Percentiles rank a stretch among this genome's conserved stretches.
Evolutionary conservation across 768 basidiomycete species (phyloP).

Genomic region (Rubroboletus satanas): DNA sequence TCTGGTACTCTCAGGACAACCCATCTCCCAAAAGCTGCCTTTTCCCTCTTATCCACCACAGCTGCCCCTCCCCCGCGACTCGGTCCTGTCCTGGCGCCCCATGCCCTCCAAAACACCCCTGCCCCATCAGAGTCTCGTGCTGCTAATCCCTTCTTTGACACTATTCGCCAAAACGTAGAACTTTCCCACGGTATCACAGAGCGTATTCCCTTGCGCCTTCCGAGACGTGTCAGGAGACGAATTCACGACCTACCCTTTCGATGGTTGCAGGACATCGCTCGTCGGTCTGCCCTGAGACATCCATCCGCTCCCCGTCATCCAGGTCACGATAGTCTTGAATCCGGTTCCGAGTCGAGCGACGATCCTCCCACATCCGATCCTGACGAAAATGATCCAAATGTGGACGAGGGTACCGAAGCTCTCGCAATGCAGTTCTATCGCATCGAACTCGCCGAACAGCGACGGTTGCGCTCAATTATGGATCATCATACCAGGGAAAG

Average conservation of each 20-base stretch:
- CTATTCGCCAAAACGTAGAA: constrained; percentile 85
- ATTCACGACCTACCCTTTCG: constrained; percentile 73
- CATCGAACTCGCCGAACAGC: constrained; percentile 89
- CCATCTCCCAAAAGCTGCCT: constrained; percentile 61
- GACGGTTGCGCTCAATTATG: constrained; percentile 86
- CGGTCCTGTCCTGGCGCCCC: background rate
- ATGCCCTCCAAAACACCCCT: constrained; percentile 13
- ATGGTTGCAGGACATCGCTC: constrained; percentile 75
- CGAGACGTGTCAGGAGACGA: constrained; percentile 46
- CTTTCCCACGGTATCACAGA: constrained; percentile 71
- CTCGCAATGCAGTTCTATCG: constrained; percentile 92
- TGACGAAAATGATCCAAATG: constrained; percentile 35
- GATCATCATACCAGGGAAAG: constrained; percentile 78
- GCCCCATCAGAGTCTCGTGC: constrained; percentile 27
- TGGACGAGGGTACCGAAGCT: constrained; percentile 69
- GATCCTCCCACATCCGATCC: constrained; percentile 31
- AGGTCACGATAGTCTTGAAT: constrained; percentile 18
- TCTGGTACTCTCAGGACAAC: constrained; percentile 46
- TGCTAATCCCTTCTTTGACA: constrained; percentile 91
- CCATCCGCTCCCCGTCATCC: constrained; percentile 11
- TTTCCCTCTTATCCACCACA: constrained; percentile 48
- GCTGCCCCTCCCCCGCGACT: constrained; percentile 16
- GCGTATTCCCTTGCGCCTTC: constrained; percentile 70
- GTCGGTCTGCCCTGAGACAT: constrained; percentile 38
- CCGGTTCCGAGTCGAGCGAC: constrained; percentile 36